Conservation (phyloP, 805 yeast species). For the Kluyveromyces siamensis region DNA sequence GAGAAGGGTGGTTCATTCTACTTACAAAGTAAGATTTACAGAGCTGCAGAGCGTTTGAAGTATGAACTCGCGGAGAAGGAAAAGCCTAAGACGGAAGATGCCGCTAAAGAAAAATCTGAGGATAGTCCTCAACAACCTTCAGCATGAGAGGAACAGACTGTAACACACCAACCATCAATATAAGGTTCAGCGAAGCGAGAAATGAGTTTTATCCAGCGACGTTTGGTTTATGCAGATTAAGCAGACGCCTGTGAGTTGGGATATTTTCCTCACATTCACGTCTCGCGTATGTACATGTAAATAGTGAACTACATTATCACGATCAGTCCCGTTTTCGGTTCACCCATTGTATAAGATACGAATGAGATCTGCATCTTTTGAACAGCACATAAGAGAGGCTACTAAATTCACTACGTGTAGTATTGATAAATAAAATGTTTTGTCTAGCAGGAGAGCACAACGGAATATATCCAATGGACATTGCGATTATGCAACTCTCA, state of each 20-base stretch:
- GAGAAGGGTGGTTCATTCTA: slow-evolving; percentile 96
- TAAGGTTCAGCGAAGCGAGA: neutral
- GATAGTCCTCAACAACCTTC: neutral
- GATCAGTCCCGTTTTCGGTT: neutral
- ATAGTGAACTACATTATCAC: neutral
- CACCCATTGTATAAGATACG: no score
- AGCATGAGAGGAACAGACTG: neutral
- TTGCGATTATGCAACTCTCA: slow-evolving; percentile 25
- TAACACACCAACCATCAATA: neutral
- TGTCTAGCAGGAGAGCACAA: slow-evolving; percentile 29
- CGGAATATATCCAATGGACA: slow-evolving; percentile 23
- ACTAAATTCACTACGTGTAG: no score
- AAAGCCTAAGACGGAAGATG: slow-evolving; percentile 5
- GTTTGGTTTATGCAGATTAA: no score
- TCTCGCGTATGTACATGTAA: slow-evolving; percentile 1
- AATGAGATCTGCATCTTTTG: no score
- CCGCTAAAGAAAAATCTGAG: neutral
- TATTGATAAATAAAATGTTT: slow-evolving; percentile 15
- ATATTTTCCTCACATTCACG: neutral
- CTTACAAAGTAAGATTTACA: slow-evolving; percentile 81
- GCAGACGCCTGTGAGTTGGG: no score
- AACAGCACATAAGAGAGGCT: no score
- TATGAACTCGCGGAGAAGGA: slow-evolving; percentile 45
- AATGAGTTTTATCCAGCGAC: neutral
- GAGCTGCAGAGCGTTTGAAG: slow-evolving; percentile 88